A percentile compares a stretch with the other conserved stretches of the same genome.
Conservation (phyloP, 129 eudicot genomes). For the Deinandra increscens region DNA sequence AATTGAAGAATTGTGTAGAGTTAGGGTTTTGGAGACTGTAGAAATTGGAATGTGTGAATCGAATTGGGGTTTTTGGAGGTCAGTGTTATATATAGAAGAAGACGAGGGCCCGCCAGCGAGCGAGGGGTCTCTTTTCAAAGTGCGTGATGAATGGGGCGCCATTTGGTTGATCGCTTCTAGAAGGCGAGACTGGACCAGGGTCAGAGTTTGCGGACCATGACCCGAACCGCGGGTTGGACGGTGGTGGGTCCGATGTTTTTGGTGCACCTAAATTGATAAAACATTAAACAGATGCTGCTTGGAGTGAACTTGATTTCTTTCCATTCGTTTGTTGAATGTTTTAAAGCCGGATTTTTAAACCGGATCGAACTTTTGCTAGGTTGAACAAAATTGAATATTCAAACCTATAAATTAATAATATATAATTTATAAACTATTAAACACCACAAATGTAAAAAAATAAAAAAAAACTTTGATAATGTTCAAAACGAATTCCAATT, state of each 20-base stretch:
- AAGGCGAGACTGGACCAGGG: constrained; percentile 1
- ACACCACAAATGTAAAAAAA: too few relatives aligned
- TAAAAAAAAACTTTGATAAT: too few relatives aligned
- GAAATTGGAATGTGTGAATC: constrained; percentile 7
- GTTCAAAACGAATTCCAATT: too few relatives aligned
- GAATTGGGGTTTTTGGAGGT: background rate
- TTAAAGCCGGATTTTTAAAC: too few relatives aligned
- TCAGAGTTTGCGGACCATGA: constrained; percentile 2
- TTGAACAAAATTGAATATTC: too few relatives aligned
- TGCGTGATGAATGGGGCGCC: constrained; percentile 5
- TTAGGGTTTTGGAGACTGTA: background rate
- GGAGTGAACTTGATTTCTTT: constrained; percentile 8
- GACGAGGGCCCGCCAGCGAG: background rate
- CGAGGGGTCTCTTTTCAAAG: background rate
- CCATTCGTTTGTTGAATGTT: too few relatives aligned
- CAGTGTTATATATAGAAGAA: background rate
- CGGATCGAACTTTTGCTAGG: too few relatives aligned
- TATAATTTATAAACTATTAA: too few relatives aligned
- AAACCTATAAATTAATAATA: too few relatives aligned
- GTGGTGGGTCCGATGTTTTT: constrained; percentile 25
- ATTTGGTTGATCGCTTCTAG: background rate
- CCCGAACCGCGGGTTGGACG: background rate
- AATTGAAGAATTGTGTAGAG: too few relatives aligned
- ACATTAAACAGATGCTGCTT: constrained; percentile 19
- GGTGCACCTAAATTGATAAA: constrained; percentile 31